phyloP scores from a whole-genome alignment of 1,284 basidiomycete genomes.

The Hemileia vastatrix region DNA sequence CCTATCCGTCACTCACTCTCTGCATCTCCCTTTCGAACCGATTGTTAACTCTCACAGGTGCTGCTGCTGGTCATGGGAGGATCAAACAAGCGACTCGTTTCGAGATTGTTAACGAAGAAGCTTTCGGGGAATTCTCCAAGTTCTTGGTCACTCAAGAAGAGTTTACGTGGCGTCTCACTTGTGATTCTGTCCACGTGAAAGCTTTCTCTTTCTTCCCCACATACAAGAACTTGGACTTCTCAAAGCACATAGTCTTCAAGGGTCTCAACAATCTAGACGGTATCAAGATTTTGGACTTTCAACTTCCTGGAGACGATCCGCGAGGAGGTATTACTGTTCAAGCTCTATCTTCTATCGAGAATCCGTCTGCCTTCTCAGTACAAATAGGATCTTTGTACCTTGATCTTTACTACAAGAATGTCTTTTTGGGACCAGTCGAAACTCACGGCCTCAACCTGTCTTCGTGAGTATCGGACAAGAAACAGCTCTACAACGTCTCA shows the following conservation, averaged over 20 bases:
- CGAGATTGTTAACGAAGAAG: slow-evolving; percentile 37
- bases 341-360: slow-evolving; percentile 55
- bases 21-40: no score
- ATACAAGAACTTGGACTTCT: slow-evolving; percentile 56
- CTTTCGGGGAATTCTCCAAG: slow-evolving; percentile 42
- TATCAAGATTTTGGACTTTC: slow-evolving; percentile 56
- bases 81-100: slow-evolving; percentile 45
- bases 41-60: slow-evolving; percentile 25
- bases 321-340: slow-evolving; percentile 60
- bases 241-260: slow-evolving; percentile 52
- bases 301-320: slow-evolving; percentile 62
- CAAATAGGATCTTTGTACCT: slow-evolving; percentile 62
- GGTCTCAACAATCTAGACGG: slow-evolving; percentile 61
- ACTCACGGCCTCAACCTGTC: no score
- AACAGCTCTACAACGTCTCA: no score
- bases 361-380: slow-evolving; percentile 63
- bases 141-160: slow-evolving; percentile 57
- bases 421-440: slow-evolving; percentile 57
- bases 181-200: slow-evolving; percentile 55
- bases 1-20: no score
- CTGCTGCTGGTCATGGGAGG: slow-evolving; percentile 41
- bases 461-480: slow-evolving; percentile 11
- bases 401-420: slow-evolving; percentile 54
- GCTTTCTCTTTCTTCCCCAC: slow-evolving; percentile 58
- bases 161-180: slow-evolving; percentile 62